These are phyloP conservation scores for Daldinia vernicosa DNA, from an alignment of 495 filamentous ascomycete species.

Conservation along the genomic window DNA sequence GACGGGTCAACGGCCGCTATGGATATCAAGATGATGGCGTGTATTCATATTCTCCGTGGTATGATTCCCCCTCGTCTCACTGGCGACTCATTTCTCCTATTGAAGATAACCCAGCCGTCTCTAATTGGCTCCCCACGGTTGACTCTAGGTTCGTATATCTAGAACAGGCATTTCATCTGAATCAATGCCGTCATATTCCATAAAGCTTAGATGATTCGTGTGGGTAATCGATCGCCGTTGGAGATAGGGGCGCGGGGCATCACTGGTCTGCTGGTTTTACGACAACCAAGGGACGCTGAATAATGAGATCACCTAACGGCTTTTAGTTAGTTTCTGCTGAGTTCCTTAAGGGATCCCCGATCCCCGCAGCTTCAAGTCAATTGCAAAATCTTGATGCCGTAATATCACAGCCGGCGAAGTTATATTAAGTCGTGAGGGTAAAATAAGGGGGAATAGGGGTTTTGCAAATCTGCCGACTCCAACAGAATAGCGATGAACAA, in stretches of 20 bases:
- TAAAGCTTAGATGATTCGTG: conserved; percentile 23
- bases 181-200: conserved; percentile 27
- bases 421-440: too few relatives aligned
- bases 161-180: conserved; percentile 13
- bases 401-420: too few relatives aligned
- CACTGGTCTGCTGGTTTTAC: conserved; percentile 20
- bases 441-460: too few relatives aligned
- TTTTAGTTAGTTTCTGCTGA: conserved; percentile 7
- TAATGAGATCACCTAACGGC: conserved; percentile 20
- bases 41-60: conserved; percentile 13
- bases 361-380: neutral
- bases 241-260: conserved; percentile 34
- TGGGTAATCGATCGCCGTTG: conserved; percentile 22
- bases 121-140: conserved; percentile 26
- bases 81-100: conserved; percentile 15
- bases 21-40: conserved; percentile 8
- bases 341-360: neutral
- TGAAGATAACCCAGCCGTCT: conserved; percentile 25
- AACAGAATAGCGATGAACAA: too few relatives aligned
- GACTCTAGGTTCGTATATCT: conserved; percentile 14
- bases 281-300: conserved; percentile 1
- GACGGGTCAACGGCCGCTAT: neutral
- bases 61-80: conserved; percentile 19
- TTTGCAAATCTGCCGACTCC: too few relatives aligned
- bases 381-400: neutral